Base-by-base conservation (phyloP, 2,329 filamentous ascomycete genomes). In the Calonectria hawksworthii region DNA sequence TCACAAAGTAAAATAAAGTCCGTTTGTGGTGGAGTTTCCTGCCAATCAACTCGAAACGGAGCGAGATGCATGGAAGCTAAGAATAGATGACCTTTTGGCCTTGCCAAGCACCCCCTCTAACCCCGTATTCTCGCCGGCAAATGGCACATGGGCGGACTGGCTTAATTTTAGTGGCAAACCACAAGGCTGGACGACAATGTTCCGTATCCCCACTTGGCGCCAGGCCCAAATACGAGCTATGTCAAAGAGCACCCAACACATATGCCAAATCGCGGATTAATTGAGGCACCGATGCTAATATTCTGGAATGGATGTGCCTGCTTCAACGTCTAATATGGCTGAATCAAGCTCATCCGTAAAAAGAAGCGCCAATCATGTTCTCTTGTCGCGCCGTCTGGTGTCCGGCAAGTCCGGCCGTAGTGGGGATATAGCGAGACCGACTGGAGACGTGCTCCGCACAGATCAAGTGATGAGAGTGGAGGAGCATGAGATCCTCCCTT, bases 391-490 rank as follows among this genome's bases (percentile, higher is more conserved):
- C 9, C 8, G 14, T 18, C 3, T n/a, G 36, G 23, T 4, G 26
- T 26, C 56, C 56, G 56, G 34, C 18, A 41, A 41, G 34, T 18
- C 56, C 56, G 36, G 56, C 56, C 56, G 9, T 26, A 26, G 56
- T 41, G 23, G 56, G 56, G 36, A 38, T 38, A 63, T 41, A 18
- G 36, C 56, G 38, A 41, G 34, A 63, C 26, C 26, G 16, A 63
- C 56, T 63, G 56, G 56, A 63, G 56, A 21, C 34, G n/a, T 16
- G 56, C 26, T 18, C 56, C 26, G 56, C 56, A 63, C 56, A 36
- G 56, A 23, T 63, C 56, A 63, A 63, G n/a, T 63, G 56, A 16
- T 41, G 34, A 63, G 34, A 63, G 56, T 63, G 56, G 56, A 63
- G 56, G 56, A 38, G 56, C 34, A 63, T 41, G 56, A 63, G 56